These are phyloP conservation scores for Cryptosporidium tyzzeri DNA, from an alignment of 169 alveolate species.

Conservation along the genomic window DNA sequence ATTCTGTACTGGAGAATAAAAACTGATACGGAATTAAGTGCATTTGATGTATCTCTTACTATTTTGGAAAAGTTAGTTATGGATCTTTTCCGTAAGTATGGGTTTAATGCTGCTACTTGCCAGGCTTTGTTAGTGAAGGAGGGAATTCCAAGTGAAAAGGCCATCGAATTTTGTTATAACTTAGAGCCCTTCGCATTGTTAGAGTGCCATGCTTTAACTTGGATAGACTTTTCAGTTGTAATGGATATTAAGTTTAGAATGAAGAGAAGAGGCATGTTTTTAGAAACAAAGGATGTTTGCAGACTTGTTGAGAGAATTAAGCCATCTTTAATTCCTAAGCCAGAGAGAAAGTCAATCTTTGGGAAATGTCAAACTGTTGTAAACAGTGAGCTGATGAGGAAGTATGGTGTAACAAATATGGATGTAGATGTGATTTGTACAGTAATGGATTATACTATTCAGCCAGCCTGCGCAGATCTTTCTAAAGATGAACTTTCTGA, in stretches of 20 bases:
- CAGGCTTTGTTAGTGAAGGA: constrained; percentile 51
- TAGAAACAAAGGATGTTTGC: constrained; percentile 68
- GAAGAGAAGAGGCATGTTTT: constrained; percentile 71
- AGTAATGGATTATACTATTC: constrained; percentile 65
- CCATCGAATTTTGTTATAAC: constrained; percentile 53
- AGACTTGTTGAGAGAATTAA: constrained; percentile 65
- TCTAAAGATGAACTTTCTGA: constrained; percentile 51
- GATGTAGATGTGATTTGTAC: constrained; percentile 69
- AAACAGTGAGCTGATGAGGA: constrained; percentile 28
- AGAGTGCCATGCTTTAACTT: constrained; percentile 69
- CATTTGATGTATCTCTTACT: constrained; percentile 34
- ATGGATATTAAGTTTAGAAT: constrained; percentile 63
- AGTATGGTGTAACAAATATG: constrained; percentile 62
- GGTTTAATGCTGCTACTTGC: constrained; percentile 39
- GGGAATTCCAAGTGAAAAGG: constrained; percentile 30
- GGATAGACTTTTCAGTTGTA: constrained; percentile 67
- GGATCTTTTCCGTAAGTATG: constrained; percentile 52
- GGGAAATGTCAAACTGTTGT: constrained; percentile 52
- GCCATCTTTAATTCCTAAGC: constrained; percentile 71
- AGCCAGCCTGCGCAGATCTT: constrained; percentile 41
- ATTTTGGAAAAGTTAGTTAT: constrained; percentile 48
- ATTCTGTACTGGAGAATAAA: constrained; percentile 69
- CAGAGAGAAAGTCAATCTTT: constrained; percentile 58
- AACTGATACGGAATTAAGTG: constrained; percentile 25
- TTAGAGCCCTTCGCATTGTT: constrained; percentile 68